Evolutionary conservation across 257 asterid genomes (phyloP), one percentile per base, ranked within the genome.

Genomic region (Fraxinus excelsior): DNA sequence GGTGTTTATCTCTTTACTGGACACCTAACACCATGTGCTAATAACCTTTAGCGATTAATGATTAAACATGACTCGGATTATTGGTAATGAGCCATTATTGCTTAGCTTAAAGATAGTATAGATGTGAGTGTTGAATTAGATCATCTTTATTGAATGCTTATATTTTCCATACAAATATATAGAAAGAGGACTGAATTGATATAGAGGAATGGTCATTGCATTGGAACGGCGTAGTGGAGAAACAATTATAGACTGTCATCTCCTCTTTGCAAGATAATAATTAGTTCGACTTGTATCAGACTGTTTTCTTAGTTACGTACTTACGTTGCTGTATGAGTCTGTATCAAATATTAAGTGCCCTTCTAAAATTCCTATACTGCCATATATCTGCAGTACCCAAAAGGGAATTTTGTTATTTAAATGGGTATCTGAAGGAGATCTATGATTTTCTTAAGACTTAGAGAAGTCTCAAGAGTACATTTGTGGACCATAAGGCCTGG

Each of bases 1-100:
- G 97, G 98, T 94, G 53, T 72, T 35, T 6, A 31, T 23, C 80
- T 74, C 83, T 62, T 49, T 23, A 9, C 73, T 80, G 5, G 29
- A 49, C 73, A 19, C 60, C 51, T 21, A 23, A 14, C 11, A 1
- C 60, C 23, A 67, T 77, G 58, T 42, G 31, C 46, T 14, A n/a
- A 37, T 38, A 56, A 62, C 16, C 34, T 62, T 34, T 11, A 26
- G 25, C 64, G 3, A 53, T 18, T 53, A n/a, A 19, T 53, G 7
- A 16, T 19, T 53, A n/a, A 51, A 53, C 64, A 19, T 1, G 23
- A 53, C 64, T 53, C 25, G n/a, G 11, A 53, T 3, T 51, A 51
- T 60, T 60, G 67, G 26, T 58, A 23, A 25, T 25, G 68, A 62
- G 3, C 8, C 25, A 62, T 62, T 25, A 62, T 62, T 62, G 19